Conservation (phyloP, 2,329 filamentous ascomycete species). For the Tolypocladium sp. region DNA sequence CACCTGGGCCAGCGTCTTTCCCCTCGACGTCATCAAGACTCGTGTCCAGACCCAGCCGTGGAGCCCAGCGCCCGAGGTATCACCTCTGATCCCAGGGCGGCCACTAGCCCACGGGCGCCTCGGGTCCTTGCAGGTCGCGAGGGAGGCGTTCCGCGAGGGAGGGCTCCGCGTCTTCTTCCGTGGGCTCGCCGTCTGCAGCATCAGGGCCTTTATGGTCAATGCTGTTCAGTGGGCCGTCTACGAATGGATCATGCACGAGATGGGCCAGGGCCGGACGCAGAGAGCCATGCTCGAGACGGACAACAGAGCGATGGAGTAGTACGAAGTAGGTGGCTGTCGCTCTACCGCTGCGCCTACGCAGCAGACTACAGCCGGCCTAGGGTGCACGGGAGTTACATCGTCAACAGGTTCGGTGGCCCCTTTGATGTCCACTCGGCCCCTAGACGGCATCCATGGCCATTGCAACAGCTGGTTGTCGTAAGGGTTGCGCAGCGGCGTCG, state of each 20-base stretch:
- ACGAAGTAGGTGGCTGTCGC: not conserved
- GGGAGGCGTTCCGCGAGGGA: conserved; percentile 53
- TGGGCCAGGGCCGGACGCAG: conserved; percentile 22
- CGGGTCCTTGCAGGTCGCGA: conserved; percentile 55
- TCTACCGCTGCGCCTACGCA: not conserved
- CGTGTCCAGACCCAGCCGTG: conserved; percentile 68
- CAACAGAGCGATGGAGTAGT: not conserved
- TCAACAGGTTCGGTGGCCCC: not conserved
- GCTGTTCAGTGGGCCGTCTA: conserved; percentile 90
- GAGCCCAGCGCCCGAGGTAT: conserved; percentile 1
- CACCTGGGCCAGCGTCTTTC: conserved; percentile 87
- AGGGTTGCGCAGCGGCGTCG: not conserved
- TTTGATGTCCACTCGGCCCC: not conserved
- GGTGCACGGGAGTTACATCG: not conserved
- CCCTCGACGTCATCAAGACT: conserved; percentile 87
- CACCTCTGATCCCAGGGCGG: not conserved
- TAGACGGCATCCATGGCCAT: not conserved
- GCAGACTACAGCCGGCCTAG: not conserved
- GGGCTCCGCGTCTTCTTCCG: conserved; percentile 59
- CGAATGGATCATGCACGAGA: conserved; percentile 70
- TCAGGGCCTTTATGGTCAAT: conserved; percentile 85
- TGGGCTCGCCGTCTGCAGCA: conserved; percentile 71
- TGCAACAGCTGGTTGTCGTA: not conserved
- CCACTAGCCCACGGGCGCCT: conserved; percentile 16
- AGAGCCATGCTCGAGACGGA: not conserved